These are phyloP conservation scores for Tetradesmus obliquus DNA, from an alignment of 139 green algal genomes.

Conservation along the genomic window DNA sequence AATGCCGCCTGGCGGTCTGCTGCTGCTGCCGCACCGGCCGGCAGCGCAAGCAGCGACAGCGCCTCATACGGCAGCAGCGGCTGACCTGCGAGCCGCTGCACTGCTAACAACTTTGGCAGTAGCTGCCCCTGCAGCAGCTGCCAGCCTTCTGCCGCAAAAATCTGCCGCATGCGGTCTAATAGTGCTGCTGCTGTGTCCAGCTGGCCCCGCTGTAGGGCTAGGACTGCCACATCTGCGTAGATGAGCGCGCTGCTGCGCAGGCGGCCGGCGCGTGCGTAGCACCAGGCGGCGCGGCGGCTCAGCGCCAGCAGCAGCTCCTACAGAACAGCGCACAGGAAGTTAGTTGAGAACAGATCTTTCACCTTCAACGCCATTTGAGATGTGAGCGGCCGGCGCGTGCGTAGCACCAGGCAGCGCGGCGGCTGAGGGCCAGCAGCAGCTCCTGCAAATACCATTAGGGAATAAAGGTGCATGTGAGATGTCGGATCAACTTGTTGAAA, in stretches of 20 bases:
- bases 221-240: conserved; percentile 62
- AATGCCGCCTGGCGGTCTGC: conserved; percentile 20
- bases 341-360: neutral
- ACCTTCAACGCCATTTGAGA: too few relatives aligned
- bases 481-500: neutral
- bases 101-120: conserved; percentile 61
- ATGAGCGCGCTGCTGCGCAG: conserved; percentile 55
- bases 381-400: neutral
- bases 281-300: conserved; percentile 52
- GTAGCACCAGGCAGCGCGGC: conserved; percentile 59
- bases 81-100: conserved; percentile 44
- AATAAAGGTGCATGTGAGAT: neutral
- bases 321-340: neutral
- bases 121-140: conserved; percentile 47
- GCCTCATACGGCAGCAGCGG: conserved; percentile 33
- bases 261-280: conserved; percentile 54
- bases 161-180: conserved; percentile 22
- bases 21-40: conserved; percentile 14
- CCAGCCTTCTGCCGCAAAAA: conserved; percentile 64
- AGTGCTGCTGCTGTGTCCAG: conserved; percentile 14
- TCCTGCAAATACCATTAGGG: conserved; percentile 28
- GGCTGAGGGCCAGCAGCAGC: conserved; percentile 61
- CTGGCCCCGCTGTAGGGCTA: conserved; percentile 44
- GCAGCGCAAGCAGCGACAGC: conserved; percentile 11
- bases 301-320: conserved; percentile 65